These are phyloP conservation scores for Hippophae tibetana DNA, from an alignment of 306 rosid genomes.

Conservation along the genomic window DNA sequence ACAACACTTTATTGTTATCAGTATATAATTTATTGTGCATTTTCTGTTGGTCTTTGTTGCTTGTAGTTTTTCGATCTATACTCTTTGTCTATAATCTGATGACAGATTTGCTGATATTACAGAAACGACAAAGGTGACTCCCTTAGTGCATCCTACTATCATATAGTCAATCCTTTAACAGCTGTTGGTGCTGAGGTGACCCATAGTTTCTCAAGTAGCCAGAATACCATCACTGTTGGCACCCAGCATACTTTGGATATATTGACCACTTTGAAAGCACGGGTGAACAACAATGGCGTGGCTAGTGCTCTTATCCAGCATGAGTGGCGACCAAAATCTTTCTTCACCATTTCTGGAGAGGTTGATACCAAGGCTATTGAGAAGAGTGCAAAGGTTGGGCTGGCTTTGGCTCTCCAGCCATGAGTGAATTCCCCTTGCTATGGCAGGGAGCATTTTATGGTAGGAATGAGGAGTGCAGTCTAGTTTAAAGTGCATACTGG, in stretches of 20 bases:
- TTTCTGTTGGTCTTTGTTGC: no score
- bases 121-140: constrained; percentile 74
- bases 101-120: constrained; percentile 13
- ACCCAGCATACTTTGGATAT: constrained; percentile 73
- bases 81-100: no score
- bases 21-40: no score
- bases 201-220: constrained; percentile 55
- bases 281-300: constrained; percentile 63
- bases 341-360: constrained; percentile 84
- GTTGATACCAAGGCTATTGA: constrained; percentile 82
- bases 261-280: constrained; percentile 58
- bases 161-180: constrained; percentile 46
- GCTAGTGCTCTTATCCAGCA: constrained; percentile 82
- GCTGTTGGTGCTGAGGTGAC: constrained; percentile 80
- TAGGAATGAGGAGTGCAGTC: constrained; percentile 30
- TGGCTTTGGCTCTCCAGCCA: constrained; percentile 81
- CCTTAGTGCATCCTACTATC: constrained; percentile 74
- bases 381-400: constrained; percentile 79
- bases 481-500: constrained; percentile 22
- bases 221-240: constrained; percentile 70
- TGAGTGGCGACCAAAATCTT: constrained; percentile 89
- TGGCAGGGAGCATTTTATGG: constrained; percentile 24
- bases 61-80: no score
- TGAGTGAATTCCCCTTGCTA: constrained; percentile 24
- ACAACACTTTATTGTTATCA: no score